Percentiles rank a stretch among this genome's conserved stretches.
Evolutionary conservation across 495 filamentous ascomycete genomes (phyloP).

Genomic region (Xylaria scruposa): DNA sequence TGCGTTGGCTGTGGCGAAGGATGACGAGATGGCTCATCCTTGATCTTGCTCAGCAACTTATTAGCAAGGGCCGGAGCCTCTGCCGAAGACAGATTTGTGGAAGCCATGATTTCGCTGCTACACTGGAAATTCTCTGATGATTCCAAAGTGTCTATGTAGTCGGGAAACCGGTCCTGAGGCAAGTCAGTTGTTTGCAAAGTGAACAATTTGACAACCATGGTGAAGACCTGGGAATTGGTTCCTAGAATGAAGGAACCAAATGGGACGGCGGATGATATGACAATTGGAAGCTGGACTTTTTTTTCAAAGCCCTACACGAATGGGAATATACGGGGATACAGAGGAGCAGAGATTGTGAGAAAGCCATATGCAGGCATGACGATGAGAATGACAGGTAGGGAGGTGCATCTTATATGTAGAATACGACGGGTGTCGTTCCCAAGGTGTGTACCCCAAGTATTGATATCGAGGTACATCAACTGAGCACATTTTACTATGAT

Average conservation of each 20-base stretch:
- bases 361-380: background rate
- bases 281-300: background rate
- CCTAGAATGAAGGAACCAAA: background rate
- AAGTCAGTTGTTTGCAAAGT: conserved; percentile 54
- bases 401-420: background rate
- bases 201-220: conserved; percentile 42
- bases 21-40: conserved; percentile 48
- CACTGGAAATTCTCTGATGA: conserved; percentile 36
- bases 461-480: conserved; percentile 20
- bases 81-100: conserved; percentile 29
- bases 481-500: conserved; percentile 10
- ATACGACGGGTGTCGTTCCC: background rate
- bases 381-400: background rate
- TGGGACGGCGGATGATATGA: conserved; percentile 10
- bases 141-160: conserved; percentile 45
- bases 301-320: background rate
- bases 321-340: background rate
- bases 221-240: background rate
- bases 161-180: conserved; percentile 47
- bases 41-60: conserved; percentile 45
- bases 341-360: background rate
- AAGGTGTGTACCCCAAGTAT: background rate
- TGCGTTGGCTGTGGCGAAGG: conserved; percentile 94
- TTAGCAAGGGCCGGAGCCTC: conserved; percentile 38
- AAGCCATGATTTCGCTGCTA: conserved; percentile 37